Conservation (phyloP, 1,284 basidiomycete species). For the Cryptococcus sp. region DNA sequence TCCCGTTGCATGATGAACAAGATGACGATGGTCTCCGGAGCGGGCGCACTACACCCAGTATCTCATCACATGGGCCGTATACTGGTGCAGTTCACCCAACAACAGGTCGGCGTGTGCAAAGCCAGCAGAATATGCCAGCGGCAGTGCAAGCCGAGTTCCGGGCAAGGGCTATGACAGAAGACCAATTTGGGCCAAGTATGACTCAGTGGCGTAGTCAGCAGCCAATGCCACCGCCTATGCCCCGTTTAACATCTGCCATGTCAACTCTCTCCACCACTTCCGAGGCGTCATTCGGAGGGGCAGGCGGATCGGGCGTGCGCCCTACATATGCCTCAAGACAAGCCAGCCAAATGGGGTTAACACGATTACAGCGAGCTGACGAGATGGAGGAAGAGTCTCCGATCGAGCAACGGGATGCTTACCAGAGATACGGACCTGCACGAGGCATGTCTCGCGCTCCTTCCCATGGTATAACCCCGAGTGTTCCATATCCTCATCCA, state of each 20-base stretch:
- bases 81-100: conserved; percentile 44
- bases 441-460: conserved; percentile 42
- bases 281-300: conserved; percentile 39
- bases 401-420: conserved; percentile 19
- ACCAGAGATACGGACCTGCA: conserved; percentile 25
- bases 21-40: conserved; percentile 32
- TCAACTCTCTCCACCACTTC: conserved; percentile 39
- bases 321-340: conserved; percentile 3
- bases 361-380: conserved; percentile 32
- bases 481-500: conserved; percentile 31
- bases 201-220: conserved; percentile 63
- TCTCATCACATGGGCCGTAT: conserved; percentile 57
- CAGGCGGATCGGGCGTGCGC: not conserved
- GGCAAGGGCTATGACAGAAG: conserved; percentile 69
- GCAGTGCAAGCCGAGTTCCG: conserved; percentile 59
- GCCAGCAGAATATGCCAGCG: conserved; percentile 59
- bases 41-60: conserved; percentile 50
- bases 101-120: conserved; percentile 60
- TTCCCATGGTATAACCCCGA: conserved; percentile 28
- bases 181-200: conserved; percentile 65
- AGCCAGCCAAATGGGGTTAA: conserved; percentile 22
- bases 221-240: conserved; percentile 57
- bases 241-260: conserved; percentile 38
- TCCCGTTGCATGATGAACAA: conserved; percentile 30
- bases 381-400: conserved; percentile 24